phyloP scores from a whole-genome alignment of 164 flowering plant species.

The Aristolochia fimbriata region DNA sequence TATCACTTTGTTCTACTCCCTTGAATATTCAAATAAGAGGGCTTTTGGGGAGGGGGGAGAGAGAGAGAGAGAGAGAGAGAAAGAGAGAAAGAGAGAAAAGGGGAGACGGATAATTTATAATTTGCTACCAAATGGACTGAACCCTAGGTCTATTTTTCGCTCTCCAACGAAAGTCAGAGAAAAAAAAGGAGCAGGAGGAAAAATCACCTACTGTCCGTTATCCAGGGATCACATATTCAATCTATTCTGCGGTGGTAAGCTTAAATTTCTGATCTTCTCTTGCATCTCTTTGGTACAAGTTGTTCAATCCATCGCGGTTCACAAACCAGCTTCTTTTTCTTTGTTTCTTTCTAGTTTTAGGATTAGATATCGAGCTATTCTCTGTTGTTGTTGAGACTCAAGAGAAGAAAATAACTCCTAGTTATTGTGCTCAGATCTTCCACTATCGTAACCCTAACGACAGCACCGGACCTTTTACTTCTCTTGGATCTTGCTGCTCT shows the following conservation, averaged over 20 bases:
- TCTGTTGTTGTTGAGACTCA: background rate
- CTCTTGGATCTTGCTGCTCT: background rate
- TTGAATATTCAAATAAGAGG: constrained; percentile 2
- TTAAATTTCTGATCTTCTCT: background rate
- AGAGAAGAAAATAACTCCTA: background rate
- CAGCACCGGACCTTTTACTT: background rate
- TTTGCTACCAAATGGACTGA: constrained; percentile 5
- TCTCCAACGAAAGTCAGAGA: constrained; percentile 1
- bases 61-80: background rate
- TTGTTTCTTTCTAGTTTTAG: constrained; percentile 6
- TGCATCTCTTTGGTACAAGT: background rate
- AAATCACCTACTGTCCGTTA: too few relatives aligned
- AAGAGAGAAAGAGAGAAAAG: background rate
- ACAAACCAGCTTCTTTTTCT: background rate
- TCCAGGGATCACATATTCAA: background rate
- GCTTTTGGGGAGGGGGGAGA: constrained; percentile 4
- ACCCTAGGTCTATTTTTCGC: constrained; percentile 10
- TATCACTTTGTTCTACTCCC: background rate
- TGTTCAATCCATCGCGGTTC: background rate
- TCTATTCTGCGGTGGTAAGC: constrained; percentile 10
- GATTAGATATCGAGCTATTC: background rate
- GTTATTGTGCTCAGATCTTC: background rate
- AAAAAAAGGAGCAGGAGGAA: background rate
- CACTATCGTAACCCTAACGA: background rate
- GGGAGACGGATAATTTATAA: background rate